These are phyloP conservation scores for Kodamaea anthophila DNA, from an alignment of 1,139 yeast species.

Conservation along the genomic window DNA sequence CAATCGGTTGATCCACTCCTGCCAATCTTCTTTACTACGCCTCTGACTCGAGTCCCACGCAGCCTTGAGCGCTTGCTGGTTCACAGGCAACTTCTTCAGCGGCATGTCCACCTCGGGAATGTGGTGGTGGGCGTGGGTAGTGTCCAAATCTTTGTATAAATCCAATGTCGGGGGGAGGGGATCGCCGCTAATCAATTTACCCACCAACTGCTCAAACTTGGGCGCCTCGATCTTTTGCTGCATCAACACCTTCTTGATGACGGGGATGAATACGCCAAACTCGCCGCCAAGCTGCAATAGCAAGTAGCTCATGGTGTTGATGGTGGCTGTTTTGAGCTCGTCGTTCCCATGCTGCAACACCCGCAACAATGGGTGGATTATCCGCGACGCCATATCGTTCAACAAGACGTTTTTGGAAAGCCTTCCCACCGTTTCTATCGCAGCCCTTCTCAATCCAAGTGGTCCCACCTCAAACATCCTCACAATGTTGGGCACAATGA, in stretches of 20 bases:
- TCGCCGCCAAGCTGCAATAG: slow-evolving; percentile 79
- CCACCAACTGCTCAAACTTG: slow-evolving; percentile 74
- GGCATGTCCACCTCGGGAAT: slow-evolving; percentile 63
- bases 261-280: slow-evolving; percentile 82
- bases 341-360: slow-evolving; percentile 55
- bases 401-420: slow-evolving; percentile 67
- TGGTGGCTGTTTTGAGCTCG: slow-evolving; percentile 58
- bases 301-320: slow-evolving; percentile 77
- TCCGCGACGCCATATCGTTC: slow-evolving; percentile 85
- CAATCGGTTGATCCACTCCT: slow-evolving; percentile 88
- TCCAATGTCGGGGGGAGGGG: slow-evolving; percentile 76
- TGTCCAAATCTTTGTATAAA: slow-evolving; percentile 61
- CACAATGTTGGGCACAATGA: slow-evolving; percentile 79
- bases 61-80: slow-evolving; percentile 66
- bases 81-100: slow-evolving; percentile 71
- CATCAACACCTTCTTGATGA: slow-evolving; percentile 65
- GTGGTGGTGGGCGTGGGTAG: slow-evolving; percentile 45
- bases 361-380: slow-evolving; percentile 79
- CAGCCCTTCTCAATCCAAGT: slow-evolving; percentile 57
- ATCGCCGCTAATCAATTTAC: slow-evolving; percentile 77
- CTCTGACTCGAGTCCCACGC: slow-evolving; percentile 94
- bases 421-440: slow-evolving; percentile 82
- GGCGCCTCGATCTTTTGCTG: slow-evolving; percentile 64
- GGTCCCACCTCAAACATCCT: slow-evolving; percentile 69
- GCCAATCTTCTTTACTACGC: slow-evolving; percentile 94